phyloP scores from a whole-genome alignment of 139 green algal genomes.

The Dunaliella primolecta region DNA sequence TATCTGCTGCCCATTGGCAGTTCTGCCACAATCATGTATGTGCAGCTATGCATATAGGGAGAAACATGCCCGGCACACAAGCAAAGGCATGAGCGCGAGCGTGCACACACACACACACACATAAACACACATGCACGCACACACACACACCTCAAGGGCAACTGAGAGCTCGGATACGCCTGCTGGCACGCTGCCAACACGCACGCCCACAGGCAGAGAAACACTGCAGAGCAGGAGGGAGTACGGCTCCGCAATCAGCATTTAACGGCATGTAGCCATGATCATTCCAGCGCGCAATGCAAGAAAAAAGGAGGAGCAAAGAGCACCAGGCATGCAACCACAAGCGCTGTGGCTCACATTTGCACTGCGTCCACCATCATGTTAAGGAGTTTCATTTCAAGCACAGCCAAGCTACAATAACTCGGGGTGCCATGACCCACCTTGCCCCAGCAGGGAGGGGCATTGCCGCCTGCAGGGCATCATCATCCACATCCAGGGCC shows the following conservation, averaged over 20 bases:
- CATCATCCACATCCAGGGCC: background rate
- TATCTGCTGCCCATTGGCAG: no score
- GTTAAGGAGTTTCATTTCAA: background rate
- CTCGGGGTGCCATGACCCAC: background rate
- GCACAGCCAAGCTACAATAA: background rate
- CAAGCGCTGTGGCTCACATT: no score
- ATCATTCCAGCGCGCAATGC: no score
- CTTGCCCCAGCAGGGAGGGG: conserved; percentile 25
- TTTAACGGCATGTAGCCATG: no score
- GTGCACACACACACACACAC: no score
- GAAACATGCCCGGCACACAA: no score
- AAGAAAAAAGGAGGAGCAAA: no score
- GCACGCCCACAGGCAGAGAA: conserved; percentile 11
- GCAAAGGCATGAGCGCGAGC: no score
- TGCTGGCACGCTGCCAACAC: conserved; percentile 13
- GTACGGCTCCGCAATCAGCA: background rate
- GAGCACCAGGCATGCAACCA: background rate
- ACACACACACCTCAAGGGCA: conserved; percentile 23
- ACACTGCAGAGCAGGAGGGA: background rate
- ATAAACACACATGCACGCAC: no score
- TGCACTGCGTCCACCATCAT: background rate
- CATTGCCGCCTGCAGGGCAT: conserved; percentile 13
- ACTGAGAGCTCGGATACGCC: conserved; percentile 5
- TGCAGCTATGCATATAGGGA: no score
- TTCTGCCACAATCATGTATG: background rate